These are phyloP conservation scores for Dendrobium chrysotoxum DNA, from an alignment of 106 monocot genomes.

Conservation along the genomic window DNA sequence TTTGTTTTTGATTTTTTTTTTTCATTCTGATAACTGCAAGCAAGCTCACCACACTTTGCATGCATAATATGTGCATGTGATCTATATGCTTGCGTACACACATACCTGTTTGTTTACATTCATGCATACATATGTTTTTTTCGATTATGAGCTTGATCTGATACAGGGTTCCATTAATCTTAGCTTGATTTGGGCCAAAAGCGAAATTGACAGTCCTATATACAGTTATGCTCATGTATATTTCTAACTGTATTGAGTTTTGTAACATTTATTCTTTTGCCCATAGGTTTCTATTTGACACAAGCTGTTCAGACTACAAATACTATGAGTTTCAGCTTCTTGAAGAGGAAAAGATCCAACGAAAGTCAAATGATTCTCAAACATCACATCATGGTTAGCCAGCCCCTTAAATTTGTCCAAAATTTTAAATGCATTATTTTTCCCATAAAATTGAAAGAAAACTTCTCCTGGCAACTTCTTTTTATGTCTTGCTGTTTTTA, in stretches of 20 bases:
- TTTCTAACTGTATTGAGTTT: not conserved
- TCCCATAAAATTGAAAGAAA: not conserved
- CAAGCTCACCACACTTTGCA: too few relatives aligned
- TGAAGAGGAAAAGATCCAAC: constrained; percentile 68
- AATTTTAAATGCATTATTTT: not conserved
- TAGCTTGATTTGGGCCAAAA: not conserved
- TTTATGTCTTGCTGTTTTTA: not conserved
- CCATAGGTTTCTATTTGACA: constrained; percentile 91
- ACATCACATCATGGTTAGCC: constrained; percentile 37
- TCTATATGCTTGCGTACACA: not conserved
- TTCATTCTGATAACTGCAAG: too few relatives aligned
- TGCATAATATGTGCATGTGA: too few relatives aligned
- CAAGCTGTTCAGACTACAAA: constrained; percentile 72
- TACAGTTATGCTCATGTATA: not conserved
- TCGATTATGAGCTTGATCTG: not conserved
- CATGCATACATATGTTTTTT: not conserved
- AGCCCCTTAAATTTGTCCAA: not conserved
- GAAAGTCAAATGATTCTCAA: constrained; percentile 51
- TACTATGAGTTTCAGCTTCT: constrained; percentile 73
- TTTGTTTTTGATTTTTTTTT: too few relatives aligned
- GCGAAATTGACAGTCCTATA: not conserved
- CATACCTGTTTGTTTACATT: not conserved
- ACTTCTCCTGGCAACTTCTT: not conserved
- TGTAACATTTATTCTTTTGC: not conserved
- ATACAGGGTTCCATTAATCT: not conserved